Conservation (phyloP, 345 rosid genomes). For the Passiflora organensis region DNA sequence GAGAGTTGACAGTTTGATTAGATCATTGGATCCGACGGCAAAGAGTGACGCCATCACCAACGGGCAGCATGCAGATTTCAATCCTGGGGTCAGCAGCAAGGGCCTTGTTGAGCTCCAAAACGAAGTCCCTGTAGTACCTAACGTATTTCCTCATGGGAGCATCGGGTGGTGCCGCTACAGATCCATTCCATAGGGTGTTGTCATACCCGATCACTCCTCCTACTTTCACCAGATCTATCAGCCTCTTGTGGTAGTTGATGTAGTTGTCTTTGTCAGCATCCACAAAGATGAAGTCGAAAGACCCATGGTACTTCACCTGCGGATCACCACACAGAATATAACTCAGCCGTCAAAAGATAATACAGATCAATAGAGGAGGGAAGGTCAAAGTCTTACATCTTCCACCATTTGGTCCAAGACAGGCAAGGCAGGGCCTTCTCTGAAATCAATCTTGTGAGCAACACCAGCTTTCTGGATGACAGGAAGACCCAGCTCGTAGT, state of each 20-base stretch:
- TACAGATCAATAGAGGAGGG: no score
- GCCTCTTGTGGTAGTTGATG: slow-evolving; percentile 76
- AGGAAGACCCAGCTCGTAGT: slow-evolving; percentile 89
- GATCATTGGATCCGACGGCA: slow-evolving; percentile 63
- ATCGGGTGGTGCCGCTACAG: slow-evolving; percentile 82
- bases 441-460: slow-evolving; percentile 90
- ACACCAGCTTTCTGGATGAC: slow-evolving; percentile 87
- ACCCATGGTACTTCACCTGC: slow-evolving; percentile 73
- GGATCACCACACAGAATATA: slow-evolving; percentile 1
- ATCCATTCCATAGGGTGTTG: slow-evolving; percentile 96
- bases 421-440: slow-evolving; percentile 96
- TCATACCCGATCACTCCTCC: slow-evolving; percentile 95
- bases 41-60: slow-evolving; percentile 93
- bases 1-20: no score
- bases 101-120: slow-evolving; percentile 90
- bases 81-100: slow-evolving; percentile 94
- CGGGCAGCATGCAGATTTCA: slow-evolving; percentile 94
- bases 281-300: slow-evolving; percentile 84
- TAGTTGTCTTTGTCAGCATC: slow-evolving; percentile 99
- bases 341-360: not conserved
- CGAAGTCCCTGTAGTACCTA: slow-evolving; percentile 81
- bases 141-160: slow-evolving; percentile 86
- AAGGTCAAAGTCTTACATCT: slow-evolving; percentile 72
- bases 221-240: slow-evolving; percentile 75
- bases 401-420: slow-evolving; percentile 72